A percentile compares a stretch with the other conserved stretches of the same genome.
Evolutionary conservation across 345 rosid genomes (phyloP).

Genomic region (Rhodamnia argentea): DNA sequence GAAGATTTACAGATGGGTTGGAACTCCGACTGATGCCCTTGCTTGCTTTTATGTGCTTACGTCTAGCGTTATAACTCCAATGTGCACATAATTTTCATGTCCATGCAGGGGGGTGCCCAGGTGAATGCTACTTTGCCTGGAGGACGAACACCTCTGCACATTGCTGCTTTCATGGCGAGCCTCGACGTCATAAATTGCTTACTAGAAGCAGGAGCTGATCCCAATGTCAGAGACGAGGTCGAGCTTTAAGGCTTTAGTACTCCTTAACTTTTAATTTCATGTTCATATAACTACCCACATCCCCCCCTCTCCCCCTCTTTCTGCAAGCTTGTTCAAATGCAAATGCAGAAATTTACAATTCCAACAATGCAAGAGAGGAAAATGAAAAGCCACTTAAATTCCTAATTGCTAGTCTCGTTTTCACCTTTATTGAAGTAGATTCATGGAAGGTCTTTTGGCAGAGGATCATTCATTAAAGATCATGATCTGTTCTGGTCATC

Average conservation of each 20-base stretch:
- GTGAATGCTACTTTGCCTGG: constrained; percentile 56
- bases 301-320: neutral
- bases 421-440: neutral
- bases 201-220: constrained; percentile 75
- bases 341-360: neutral
- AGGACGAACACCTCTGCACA: constrained; percentile 85
- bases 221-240: constrained; percentile 64
- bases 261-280: neutral
- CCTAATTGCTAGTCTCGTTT: neutral
- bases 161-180: constrained; percentile 66
- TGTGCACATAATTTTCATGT: neutral
- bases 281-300: neutral
- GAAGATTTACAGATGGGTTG: neutral
- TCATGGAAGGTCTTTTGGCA: neutral
- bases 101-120: constrained; percentile 63
- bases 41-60: neutral
- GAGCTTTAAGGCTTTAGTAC: neutral
- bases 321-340: neutral
- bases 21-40: neutral
- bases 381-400: neutral
- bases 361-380: neutral
- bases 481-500: neutral
- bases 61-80: neutral
- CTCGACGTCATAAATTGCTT: constrained; percentile 51
- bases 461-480: neutral